Evolutionary conservation across 2,329 filamentous ascomycete species (phyloP).

Genomic region (Nemania sp.): DNA sequence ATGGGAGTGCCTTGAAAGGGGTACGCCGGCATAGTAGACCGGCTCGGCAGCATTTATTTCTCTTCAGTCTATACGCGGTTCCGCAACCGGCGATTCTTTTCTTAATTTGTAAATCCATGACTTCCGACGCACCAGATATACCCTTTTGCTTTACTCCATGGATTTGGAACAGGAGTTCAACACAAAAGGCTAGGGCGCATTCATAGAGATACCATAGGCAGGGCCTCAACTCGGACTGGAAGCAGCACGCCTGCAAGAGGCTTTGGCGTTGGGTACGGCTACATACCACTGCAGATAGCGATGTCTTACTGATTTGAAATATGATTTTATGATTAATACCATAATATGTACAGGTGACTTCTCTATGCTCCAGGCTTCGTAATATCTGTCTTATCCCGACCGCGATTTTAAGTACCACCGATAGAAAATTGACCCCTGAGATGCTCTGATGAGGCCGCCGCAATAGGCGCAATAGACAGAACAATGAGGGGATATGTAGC

Average conservation of each 20-base stretch:
- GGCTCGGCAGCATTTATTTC: conserved; percentile 1
- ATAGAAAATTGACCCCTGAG: no score
- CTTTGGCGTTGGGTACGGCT: conserved; percentile 15
- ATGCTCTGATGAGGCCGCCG: no score
- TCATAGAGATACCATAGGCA: conserved; percentile 12
- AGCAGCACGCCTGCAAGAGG: conserved; percentile 1
- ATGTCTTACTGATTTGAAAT: conserved; percentile 3
- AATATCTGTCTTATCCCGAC: no score
- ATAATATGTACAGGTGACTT: no score
- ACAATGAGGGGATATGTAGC: no score
- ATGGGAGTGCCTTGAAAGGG: conserved; percentile 49
- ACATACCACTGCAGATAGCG: conserved; percentile 1
- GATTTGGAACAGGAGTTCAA: conserved; percentile 12
- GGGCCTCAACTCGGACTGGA: conserved; percentile 7
- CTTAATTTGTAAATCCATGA: conserved; percentile 5
- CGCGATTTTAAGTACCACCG: no score
- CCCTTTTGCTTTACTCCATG: conserved; percentile 16
- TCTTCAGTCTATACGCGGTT: neutral
- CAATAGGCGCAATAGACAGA: no score
- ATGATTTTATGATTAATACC: neutral
- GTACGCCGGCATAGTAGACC: conserved; percentile 52
- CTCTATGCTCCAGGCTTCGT: no score
- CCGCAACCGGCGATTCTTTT: neutral
- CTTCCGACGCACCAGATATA: conserved; percentile 20
- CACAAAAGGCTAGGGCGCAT: conserved; percentile 20